Evolutionary conservation across 148 eudicot species (phyloP).

Genomic region (Heliamphora exappendiculata): DNA sequence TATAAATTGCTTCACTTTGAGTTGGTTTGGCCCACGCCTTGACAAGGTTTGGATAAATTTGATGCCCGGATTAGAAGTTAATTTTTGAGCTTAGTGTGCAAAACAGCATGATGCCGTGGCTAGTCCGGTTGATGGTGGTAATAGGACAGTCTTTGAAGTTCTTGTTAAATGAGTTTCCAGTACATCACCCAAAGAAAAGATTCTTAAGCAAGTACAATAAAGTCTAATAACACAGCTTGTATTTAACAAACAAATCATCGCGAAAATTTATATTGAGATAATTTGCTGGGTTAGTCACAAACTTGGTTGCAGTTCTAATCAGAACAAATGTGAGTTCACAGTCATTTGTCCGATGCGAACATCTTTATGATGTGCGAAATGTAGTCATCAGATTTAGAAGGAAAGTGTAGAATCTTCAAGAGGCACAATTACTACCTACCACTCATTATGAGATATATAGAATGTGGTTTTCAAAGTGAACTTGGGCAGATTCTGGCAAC

Average conservation of each 20-base stretch:
- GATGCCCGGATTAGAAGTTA: background rate
- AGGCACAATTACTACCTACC: no score
- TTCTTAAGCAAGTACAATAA: background rate
- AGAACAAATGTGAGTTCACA: background rate
- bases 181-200: background rate
- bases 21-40: background rate
- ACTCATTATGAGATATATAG: no score
- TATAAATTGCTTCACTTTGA: no score
- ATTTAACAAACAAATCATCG: background rate
- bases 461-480: no score
- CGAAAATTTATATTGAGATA: background rate
- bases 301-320: background rate
- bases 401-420: no score
- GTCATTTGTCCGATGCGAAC: background rate
- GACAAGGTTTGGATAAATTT: background rate
- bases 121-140: background rate
- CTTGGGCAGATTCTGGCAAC: no score
- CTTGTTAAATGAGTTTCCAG: background rate
- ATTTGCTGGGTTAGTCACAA: background rate
- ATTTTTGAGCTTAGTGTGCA: background rate
- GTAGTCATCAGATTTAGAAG: no score
- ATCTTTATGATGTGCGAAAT: no score
- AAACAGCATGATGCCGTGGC: background rate
- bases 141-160: background rate
- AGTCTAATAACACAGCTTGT: background rate